Evolutionary conservation across 2,329 filamentous ascomycete species (phyloP), one percentile per base, ranked within the genome.

Genomic region (Penicillium sp.): DNA sequence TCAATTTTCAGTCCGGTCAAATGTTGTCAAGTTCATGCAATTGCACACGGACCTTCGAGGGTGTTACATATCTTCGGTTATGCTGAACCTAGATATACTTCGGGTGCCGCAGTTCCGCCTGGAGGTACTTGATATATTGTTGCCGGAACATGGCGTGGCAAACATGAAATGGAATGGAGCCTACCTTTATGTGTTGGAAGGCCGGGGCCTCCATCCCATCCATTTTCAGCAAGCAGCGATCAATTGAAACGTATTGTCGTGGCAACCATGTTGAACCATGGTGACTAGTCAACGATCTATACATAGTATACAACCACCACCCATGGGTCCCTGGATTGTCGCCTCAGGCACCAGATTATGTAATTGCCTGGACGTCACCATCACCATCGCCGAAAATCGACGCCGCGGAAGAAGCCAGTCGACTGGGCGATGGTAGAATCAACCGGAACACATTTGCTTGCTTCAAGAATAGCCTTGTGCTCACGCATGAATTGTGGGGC

Each of bases 341-440:
- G 56, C 56, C 56, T 59, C 28, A 28, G 22, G n/a, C 51, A 54
- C 35, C 22, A 17, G 28, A 38, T 59, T 59, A 59, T 28, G 45
- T 61, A 61, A 61, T 28, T n/a, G 15, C 4, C 15, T 19, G 37
- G 15, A 57, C 59, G 53, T 61, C 59, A 53, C 53, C 90, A 24
- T 93, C 89, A 53, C 91, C 89, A 6, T 53, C 54, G 45, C 51
- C 26, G 19, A 45, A 53, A 47, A 49, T 38, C n/a, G 51, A 54
- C 10, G 38, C 38, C 22, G 33, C 26, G 28, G 45, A 49, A 45
- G 26, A 9, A 13, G 51, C 33, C 22, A 12, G 30, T 55, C 26
- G 24, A 56, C 22, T 40, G 22, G 35, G 22, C 37, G 22, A 54
- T 17, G 24, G n/a, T 30, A n/a, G 26, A 10, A 26, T 33, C 12